Evolutionary conservation across 108 stramenopile species (phyloP), one percentile per base, ranked within the genome.

Genomic region (Pseudonitzschia multiseries): DNA sequence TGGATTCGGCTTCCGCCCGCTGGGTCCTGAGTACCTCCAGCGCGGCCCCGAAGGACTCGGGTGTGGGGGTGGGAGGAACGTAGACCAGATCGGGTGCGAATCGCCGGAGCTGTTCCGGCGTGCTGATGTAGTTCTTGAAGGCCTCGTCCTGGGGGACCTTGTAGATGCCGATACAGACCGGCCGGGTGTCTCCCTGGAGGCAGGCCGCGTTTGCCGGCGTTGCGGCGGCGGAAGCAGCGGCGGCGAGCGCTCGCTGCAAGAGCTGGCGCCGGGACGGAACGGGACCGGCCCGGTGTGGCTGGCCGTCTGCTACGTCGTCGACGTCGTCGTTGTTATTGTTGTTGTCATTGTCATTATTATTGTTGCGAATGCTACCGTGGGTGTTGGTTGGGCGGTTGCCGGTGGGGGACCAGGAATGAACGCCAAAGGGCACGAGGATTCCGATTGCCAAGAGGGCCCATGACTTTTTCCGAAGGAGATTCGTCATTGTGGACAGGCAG

Each of bases 151-250:
- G 71, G 8, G 93, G 93, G 42, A 93, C 70, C 68, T 93, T 93
- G 79, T 91, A 93, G 1, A 91, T 84, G 13, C 93, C 93, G 69
- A 93, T 93, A 60, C 93, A 93, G 2, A 85, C 88, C 50, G 57
- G 46, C 21, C 80, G 76, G 31, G 80, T 70, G 65, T 93, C 90
- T 4, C 93, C 93, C 21, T 73, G 72, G 29, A 91, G 74, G 69
- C 90, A 91, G n/a, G 89, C 89, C 20, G 89, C 89, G 56, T 71
- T 17, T 0, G 21, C 61, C 15, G 10, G n/a, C 4, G 22, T 22
- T 24, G 22, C n/a, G 20, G 20, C 22, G 26, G 2, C 24, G 54
- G 54, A 9, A 2, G 26, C 54, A 10, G 26, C 24, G 54, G 54
- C 54, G 10, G 24, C 24, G 9, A 24, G 22, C 5, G 54, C 21